These are phyloP conservation scores for Patellifolia procumbens DNA, from an alignment of 179 eudicot species.

Conservation along the genomic window DNA sequence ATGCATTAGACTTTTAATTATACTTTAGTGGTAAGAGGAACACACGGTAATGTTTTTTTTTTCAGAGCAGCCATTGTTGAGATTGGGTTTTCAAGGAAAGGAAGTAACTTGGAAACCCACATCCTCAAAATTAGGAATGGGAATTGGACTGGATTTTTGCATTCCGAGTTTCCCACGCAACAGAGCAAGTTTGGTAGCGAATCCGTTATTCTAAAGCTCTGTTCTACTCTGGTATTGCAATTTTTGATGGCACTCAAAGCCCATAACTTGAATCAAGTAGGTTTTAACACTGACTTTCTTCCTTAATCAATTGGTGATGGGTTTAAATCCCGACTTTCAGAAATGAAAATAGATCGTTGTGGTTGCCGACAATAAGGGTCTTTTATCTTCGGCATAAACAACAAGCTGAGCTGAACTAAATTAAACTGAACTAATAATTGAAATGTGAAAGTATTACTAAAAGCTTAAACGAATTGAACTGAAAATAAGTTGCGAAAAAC, in stretches of 20 bases:
- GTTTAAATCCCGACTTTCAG: too few species aligned
- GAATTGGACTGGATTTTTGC: not conserved
- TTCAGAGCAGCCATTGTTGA: not conserved
- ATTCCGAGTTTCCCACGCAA: conserved; percentile 3
- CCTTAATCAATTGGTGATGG: too few species aligned
- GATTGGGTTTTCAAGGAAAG: not conserved
- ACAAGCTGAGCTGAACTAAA: too few species aligned
- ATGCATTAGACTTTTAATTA: not conserved
- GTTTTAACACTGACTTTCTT: too few species aligned
- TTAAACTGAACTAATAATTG: too few species aligned
- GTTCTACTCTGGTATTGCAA: conserved; percentile 65
- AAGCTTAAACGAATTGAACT: too few species aligned
- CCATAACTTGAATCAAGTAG: conserved; percentile 71
- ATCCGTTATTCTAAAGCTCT: conserved; percentile 52
- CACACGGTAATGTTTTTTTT: not conserved
- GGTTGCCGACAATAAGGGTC: too few species aligned
- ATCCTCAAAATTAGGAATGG: not conserved
- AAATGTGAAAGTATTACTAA: too few species aligned
- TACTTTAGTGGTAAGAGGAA: not conserved
- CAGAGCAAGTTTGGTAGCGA: conserved; percentile 46
- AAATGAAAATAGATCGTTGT: too few species aligned
- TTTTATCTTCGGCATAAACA: too few species aligned
- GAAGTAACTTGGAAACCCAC: not conserved
- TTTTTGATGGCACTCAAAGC: conserved; percentile 58
- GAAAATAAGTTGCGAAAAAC: too few species aligned